Base-by-base conservation (phyloP, 805 yeast species). In the Grigorovia yakushimaensis region DNA sequence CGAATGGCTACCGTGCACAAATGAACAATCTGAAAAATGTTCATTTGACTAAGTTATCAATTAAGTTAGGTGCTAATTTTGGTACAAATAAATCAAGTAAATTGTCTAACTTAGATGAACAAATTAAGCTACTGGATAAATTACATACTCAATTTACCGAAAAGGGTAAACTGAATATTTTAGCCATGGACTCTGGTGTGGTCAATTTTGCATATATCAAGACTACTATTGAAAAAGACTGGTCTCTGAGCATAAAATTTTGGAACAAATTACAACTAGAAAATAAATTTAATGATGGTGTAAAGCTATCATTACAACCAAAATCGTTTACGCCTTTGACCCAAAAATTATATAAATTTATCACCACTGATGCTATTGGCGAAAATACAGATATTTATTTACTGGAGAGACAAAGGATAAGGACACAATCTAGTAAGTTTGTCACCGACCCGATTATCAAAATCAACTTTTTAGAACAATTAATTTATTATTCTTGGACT, bases 361-460 rank as follows among this genome's bases (percentile, higher is more conserved):
- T 41, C 2, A 8, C 19, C 9, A 11, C 3, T n/a, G 36, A 24
- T 7, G 17, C 11, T 17, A 11, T 15, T 8, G 15, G 17, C 18
- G 17, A 33, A 15, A 33, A 33, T 11, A 11, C 17, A 15, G 37
- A 33, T 33, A 8, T 33, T 7, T 33, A 77, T 2, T 54, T 79
- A 10, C 62, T 81, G 2, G 87, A 81, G 54, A 56, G 78, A 48
- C 87, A 81, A 57, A 55, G 86, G 38, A 66, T 73, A 39, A 66
- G 85, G 44, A 69, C 78, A 0, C 62, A 62, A 51, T 75, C 81
- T 0, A 65, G 74, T 1, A 64, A 68, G 10, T 60, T 59, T 17
- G 72, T 81, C 1, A 64, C 76, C 5, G 82, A 79, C 47, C 70
- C 73, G 47, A 71, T 80, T 3, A 57, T 79, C 24, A 69, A 73